Base-by-base conservation (phyloP, 768 basidiomycete genomes). In the Trametes maxima region DNA sequence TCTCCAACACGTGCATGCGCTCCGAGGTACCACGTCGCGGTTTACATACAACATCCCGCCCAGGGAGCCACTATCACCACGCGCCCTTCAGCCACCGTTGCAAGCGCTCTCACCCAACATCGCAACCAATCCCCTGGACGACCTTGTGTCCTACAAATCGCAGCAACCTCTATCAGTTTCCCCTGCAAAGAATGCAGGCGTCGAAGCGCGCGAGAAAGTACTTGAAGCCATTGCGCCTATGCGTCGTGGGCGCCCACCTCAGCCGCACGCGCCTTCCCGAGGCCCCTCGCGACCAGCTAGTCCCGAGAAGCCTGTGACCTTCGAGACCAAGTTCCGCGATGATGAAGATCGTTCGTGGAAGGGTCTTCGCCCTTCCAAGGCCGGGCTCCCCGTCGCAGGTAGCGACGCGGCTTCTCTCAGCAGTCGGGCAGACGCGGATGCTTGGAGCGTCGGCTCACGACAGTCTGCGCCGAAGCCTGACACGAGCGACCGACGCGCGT, bases 21-120 rank as follows among this genome's bases (percentile, higher is more conserved):
- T 97, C 67, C 88, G 95, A 21, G 94, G 95, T 12, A 94, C 94
- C 0, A 90, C 86, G 71, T 92, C 94, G 7, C 82, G 83, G 40
- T 90, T 89, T 68, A 77, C 84, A 40, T 97, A 97, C 68, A 78
- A 72, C 39, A 77, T 86, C 45, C 83, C 82, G 44, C 67, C 77
- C 1, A 77, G 77, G 12, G 84, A 79, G 59, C 82, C 68, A 76
- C 68, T 82, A 70, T 76, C 79, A 11, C 79, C 83, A 11, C 75
- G 73, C 74, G 74, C 53, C 67, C 65, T 54, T 67, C 64, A 68
- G 53, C 68, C 57, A 14, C 69, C 69, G 0, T 59, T 72, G 3
- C 71, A 69, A 53, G 49, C 66, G 4, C 65, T 68, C 2, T 71
- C 70, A 1, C 62, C 69, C 4, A 71, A 71, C 48, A 49, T 69